These are phyloP conservation scores for Amaranthus hypochondriacus DNA, from an alignment of 148 eudicot species.

Conservation along the genomic window DNA sequence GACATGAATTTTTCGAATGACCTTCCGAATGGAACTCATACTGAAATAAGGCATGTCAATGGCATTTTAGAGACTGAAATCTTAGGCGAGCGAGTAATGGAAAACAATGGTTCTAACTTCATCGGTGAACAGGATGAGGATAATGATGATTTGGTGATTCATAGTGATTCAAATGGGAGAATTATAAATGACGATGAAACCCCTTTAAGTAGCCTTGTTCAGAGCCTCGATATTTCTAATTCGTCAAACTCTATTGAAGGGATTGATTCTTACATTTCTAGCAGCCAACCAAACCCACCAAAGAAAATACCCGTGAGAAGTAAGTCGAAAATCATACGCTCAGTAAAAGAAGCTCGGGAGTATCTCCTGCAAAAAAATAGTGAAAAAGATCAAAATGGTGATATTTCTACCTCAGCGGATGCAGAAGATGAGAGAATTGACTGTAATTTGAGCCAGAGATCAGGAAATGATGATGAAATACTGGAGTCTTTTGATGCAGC, in stretches of 20 bases:
- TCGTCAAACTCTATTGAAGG: constrained; percentile 14
- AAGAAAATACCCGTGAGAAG: constrained; percentile 27
- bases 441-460: constrained; percentile 14
- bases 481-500: constrained; percentile 19
- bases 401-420: constrained; percentile 14
- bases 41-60: constrained; percentile 20
- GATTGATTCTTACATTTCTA: constrained; percentile 16
- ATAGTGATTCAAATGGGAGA: constrained; percentile 12
- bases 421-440: constrained; percentile 11
- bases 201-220: constrained; percentile 2
- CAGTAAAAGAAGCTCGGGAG: constrained; percentile 81
- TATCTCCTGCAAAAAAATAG: constrained; percentile 55
- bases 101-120: background rate
- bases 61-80: constrained; percentile 10
- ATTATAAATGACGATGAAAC: constrained; percentile 13
- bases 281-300: constrained; percentile 20
- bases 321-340: constrained; percentile 57
- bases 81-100: constrained; percentile 1
- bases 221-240: constrained; percentile 7
- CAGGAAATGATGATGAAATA: constrained; percentile 23
- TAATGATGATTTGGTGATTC: constrained; percentile 20
- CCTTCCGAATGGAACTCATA: constrained; percentile 9
- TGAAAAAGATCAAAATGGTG: constrained; percentile 20
- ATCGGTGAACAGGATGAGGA: constrained; percentile 13
- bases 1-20: constrained; percentile 2